A percentile compares a stretch with the other conserved stretches of the same genome.
Evolutionary conservation across 257 asterid genomes (phyloP).

Genomic region (Solanum pimpinellifolium): DNA sequence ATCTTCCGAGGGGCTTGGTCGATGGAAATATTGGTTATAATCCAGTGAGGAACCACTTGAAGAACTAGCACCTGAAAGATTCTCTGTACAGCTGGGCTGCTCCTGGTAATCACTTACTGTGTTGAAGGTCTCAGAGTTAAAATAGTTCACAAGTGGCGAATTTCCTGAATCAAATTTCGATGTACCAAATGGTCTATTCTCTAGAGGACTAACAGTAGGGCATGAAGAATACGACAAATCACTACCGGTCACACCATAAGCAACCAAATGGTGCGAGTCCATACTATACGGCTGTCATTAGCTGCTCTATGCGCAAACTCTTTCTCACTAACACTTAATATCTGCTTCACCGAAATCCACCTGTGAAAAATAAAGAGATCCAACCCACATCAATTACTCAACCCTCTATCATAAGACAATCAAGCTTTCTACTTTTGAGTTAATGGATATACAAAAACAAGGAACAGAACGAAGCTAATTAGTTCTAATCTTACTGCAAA

Average conservation of each 20-base stretch:
- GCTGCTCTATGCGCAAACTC: neutral
- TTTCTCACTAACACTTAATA: neutral
- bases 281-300: slow-evolving; percentile 12
- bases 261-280: slow-evolving; percentile 19
- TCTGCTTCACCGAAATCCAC: neutral
- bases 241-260: slow-evolving; percentile 8
- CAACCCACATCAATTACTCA: neutral
- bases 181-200: slow-evolving; percentile 27
- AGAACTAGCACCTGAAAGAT: slow-evolving; percentile 38
- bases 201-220: slow-evolving; percentile 34
- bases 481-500: neutral
- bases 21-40: slow-evolving; percentile 28
- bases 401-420: neutral
- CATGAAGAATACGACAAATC: slow-evolving; percentile 23
- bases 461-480: neutral
- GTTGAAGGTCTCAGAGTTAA: slow-evolving; percentile 30
- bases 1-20: slow-evolving; percentile 22
- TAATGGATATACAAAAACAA: neutral
- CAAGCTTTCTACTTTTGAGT: neutral
- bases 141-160: slow-evolving; percentile 48
- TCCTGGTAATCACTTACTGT: slow-evolving; percentile 33
- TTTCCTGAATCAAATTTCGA: slow-evolving; percentile 38
- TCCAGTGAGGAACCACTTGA: slow-evolving; percentile 52
- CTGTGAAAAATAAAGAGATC: neutral
- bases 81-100: slow-evolving; percentile 39